phyloP scores from a whole-genome alignment of 148 eudicot genomes.

The Cornus controversa region DNA sequence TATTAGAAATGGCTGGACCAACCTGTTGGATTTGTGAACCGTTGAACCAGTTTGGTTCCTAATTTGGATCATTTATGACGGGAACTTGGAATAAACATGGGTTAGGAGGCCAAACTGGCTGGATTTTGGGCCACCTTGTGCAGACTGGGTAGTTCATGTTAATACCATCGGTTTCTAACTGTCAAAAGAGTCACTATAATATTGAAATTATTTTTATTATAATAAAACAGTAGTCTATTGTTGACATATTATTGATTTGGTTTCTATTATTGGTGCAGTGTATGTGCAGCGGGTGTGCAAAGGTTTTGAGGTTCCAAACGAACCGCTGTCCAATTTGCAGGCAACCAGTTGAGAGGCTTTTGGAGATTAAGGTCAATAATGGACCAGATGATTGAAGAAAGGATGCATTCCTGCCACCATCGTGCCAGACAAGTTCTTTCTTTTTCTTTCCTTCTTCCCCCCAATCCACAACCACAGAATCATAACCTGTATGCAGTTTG shows the following conservation, averaged over 20 bases:
- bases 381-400: conserved; percentile 32
- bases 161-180: too few species aligned
- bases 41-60: too few species aligned
- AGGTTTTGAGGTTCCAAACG: conserved; percentile 89
- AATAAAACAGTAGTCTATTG: not conserved
- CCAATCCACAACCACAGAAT: not conserved
- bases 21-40: too few species aligned
- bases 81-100: too few species aligned
- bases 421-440: not conserved
- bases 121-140: too few species aligned
- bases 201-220: not conserved
- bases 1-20: too few species aligned
- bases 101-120: too few species aligned
- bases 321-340: conserved; percentile 98
- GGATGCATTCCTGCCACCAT: not conserved
- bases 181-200: not conserved
- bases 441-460: not conserved
- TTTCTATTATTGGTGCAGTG: conserved; percentile 56
- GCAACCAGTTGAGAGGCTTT: conserved; percentile 90
- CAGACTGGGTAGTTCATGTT: too few species aligned
- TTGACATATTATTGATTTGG: not conserved
- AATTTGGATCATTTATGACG: too few species aligned
- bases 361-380: conserved; percentile 87
- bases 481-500: not conserved
- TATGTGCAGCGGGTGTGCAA: conserved; percentile 97